Percentiles rank a stretch among this genome's conserved stretches.
Conservation (phyloP, 2,329 filamentous ascomycete genomes). For the Cladorrhinum sp. region DNA sequence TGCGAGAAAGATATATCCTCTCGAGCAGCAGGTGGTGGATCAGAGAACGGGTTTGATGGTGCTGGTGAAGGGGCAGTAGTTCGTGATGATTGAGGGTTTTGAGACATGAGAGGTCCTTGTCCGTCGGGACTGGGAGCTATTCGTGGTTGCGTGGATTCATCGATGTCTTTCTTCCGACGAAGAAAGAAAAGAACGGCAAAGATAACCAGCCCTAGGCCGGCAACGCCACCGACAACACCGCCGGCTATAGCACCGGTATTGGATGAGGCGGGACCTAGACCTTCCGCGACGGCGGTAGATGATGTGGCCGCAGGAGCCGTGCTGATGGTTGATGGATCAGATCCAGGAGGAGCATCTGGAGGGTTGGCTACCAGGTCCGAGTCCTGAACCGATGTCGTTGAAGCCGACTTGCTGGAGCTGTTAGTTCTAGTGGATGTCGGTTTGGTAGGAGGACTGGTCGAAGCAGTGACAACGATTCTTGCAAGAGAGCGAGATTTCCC, state of each 20-base stretch:
- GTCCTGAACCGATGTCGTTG: background rate
- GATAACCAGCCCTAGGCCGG: constrained; percentile 19
- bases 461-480: constrained; percentile 8
- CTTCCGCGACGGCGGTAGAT: constrained; percentile 7
- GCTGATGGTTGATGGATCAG: background rate
- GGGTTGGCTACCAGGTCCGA: background rate
- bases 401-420: constrained; percentile 1
- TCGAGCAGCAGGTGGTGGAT: background rate
- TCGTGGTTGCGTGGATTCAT: background rate
- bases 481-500: constrained; percentile 35
- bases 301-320: constrained; percentile 6
- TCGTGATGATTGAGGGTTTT: background rate
- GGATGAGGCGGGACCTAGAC: constrained; percentile 7
- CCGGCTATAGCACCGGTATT: constrained; percentile 26
- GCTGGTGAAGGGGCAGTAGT: background rate
- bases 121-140: background rate
- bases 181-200: constrained; percentile 20
- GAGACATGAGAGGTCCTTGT: constrained; percentile 1
- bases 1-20: background rate
- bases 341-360: background rate
- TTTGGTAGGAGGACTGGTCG: background rate
- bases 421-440: background rate
- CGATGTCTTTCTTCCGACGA: constrained; percentile 12
- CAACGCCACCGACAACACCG: constrained; percentile 24
- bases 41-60: background rate